These are phyloP conservation scores for Spatholobus suberectus DNA, from an alignment of 306 rosid species.

Conservation along the genomic window DNA sequence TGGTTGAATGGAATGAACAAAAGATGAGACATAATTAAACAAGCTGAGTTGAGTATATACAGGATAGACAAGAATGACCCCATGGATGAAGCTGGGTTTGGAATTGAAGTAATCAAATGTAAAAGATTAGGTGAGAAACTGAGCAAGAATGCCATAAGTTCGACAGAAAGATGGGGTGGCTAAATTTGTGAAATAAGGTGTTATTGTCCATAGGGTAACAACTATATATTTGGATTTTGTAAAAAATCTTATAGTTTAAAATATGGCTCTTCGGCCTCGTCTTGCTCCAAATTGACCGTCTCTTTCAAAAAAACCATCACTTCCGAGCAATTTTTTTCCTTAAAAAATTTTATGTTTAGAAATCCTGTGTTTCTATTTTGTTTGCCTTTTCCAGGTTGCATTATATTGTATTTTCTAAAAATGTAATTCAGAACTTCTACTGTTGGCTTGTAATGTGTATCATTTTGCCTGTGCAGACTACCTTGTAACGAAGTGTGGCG, in stretches of 20 bases:
- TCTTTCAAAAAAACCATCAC: not conserved
- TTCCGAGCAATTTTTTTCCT: not conserved
- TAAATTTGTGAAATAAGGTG: not conserved
- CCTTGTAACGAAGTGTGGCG: constrained; percentile 96
- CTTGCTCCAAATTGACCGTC: constrained; percentile 11
- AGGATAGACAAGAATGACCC: not conserved
- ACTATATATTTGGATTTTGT: not conserved
- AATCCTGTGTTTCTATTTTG: constrained; percentile 10
- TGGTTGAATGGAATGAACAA: not conserved
- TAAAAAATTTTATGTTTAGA: not conserved
- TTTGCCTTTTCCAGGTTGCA: constrained; percentile 24
- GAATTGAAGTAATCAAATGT: not conserved
- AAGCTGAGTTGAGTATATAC: not conserved
- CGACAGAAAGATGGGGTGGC: not conserved
- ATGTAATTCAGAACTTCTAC: constrained; percentile 16
- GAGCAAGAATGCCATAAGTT: not conserved
- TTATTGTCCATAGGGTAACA: not conserved
- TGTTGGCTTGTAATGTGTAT: constrained; percentile 9
- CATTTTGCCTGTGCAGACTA: constrained; percentile 70
- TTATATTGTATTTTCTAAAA: not conserved
- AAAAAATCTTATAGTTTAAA: not conserved
- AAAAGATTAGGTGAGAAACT: not conserved
- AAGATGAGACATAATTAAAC: not conserved
- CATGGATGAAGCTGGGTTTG: not conserved
- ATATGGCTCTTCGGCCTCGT: not conserved